Conservation (phyloP, 192 early-diverging fungal genomes). For the Umbelopsis ramanniana region DNA sequence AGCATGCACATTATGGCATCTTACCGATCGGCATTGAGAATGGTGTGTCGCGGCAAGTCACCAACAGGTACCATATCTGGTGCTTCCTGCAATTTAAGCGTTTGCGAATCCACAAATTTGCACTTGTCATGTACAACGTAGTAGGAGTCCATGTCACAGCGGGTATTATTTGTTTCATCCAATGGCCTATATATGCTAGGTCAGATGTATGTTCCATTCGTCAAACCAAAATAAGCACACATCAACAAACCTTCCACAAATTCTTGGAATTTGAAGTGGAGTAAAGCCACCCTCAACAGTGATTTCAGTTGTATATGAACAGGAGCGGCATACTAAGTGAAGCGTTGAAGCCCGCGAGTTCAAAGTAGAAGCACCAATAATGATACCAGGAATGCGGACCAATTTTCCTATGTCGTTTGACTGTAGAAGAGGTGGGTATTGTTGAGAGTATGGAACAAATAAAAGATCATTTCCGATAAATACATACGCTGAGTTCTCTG, state of each 20-base stretch:
- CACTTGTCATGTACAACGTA: conserved; percentile 95
- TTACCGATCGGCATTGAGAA: conserved; percentile 86
- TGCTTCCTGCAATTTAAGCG: conserved; percentile 96
- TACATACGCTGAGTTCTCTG: conserved; percentile 82
- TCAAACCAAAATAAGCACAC: conserved; percentile 15
- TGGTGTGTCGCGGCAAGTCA: conserved; percentile 94
- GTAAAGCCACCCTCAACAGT: conserved; percentile 85
- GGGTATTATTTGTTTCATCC: conserved; percentile 32
- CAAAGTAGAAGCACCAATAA: conserved; percentile 90
- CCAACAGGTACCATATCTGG: conserved; percentile 98
- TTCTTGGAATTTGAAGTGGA: conserved; percentile 83
- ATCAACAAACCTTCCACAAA: conserved; percentile 77
- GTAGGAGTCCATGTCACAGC: conserved; percentile 84
- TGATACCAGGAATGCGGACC: conserved; percentile 94
- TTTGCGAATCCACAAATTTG: conserved; percentile 95
- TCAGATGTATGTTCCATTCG: background rate
- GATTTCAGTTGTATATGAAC: conserved; percentile 81
- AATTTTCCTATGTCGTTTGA: conserved; percentile 87
- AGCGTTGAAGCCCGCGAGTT: conserved; percentile 88
- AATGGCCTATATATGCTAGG: background rate
- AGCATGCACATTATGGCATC: background rate
- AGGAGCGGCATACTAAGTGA: conserved; percentile 87
- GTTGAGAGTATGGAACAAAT: too few species aligned
- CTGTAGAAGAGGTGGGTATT: conserved; percentile 41
- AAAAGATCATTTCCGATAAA: background rate